Evolutionary conservation across 352 stramenopile genomes (phyloP), one percentile per base, ranked within the genome.

Genomic region (Phytophthora colocasiae): DNA sequence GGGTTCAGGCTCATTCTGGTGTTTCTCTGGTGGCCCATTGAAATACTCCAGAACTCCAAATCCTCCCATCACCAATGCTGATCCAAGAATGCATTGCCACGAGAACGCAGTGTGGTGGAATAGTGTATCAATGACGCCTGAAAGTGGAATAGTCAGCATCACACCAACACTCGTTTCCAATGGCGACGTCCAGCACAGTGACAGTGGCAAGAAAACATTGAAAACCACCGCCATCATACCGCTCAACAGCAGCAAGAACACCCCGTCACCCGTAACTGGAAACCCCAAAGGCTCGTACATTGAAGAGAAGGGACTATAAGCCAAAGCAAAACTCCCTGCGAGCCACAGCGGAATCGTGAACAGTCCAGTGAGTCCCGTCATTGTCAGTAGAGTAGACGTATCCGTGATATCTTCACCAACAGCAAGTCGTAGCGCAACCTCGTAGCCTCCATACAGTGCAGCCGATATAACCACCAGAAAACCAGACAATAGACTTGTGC

Each of bases 91-190:
- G 41, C 80, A 83, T 63, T 84, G 51, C 65, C 54, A 71, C 3
- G 74, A 78, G 45, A 88, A 85, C 3, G 62, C 38, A 0, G 74
- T 81, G 36, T 73, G 58, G 55, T 88, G 73, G 40, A 88, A 36
- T 29, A 76, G 22, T 1, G 66, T 71, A 50, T 85, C 79, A n/a
- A 83, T 54, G 1, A 82, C 22, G 6, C 64, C 77, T 7, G 79
- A 81, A 34, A 88, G 66, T 3, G 79, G 79, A 44, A 88, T 88
- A 15, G 77, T 85, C 51, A 88, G 66, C 79, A 88, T 85, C 43
- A 77, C 83, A 6, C 71, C 75, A 27, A 85, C 79, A 43, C 73
- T 83, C 19, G 79, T 85, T 58, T 85, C 77, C 22, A 88, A 50
- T 11, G 79, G 79, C 22, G 80, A 83, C 40, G 80, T 86, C 80